Percentiles rank a stretch among this genome's conserved stretches.
Conservation (phyloP, 1,139 yeast species). For the Saccharomyces hybrid region DNA sequence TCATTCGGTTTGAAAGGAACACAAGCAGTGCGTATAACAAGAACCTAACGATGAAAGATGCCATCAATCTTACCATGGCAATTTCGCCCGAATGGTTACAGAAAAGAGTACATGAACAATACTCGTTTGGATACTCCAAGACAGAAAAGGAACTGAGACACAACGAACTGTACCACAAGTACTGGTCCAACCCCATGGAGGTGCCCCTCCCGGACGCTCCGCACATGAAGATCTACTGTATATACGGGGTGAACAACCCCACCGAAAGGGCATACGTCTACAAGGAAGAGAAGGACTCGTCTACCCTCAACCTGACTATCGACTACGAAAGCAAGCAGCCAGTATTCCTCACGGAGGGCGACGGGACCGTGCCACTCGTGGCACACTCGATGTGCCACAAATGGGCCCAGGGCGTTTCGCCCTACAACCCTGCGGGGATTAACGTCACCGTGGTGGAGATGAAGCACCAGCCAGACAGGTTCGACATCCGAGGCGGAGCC, state of each 20-base stretch:
- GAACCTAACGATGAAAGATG: slow-evolving; percentile 58
- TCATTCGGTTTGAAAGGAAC: slow-evolving; percentile 53
- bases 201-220: slow-evolving; percentile 91
- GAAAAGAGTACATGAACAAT: slow-evolving; percentile 55
- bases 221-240: slow-evolving; percentile 76
- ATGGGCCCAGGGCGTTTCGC: slow-evolving; percentile 66
- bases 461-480: slow-evolving; percentile 85
- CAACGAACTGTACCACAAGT: slow-evolving; percentile 62
- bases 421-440: slow-evolving; percentile 74
- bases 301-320: slow-evolving; percentile 56
- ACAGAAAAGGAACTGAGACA: slow-evolving; percentile 47
- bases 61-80: slow-evolving; percentile 57
- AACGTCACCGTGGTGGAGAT: slow-evolving; percentile 79
- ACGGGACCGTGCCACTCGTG: slow-evolving; percentile 83
- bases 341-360: slow-evolving; percentile 84
- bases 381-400: slow-evolving; percentile 78
- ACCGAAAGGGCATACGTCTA: slow-evolving; percentile 90
- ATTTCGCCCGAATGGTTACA: slow-evolving; percentile 72
- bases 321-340: slow-evolving; percentile 49
- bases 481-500: slow-evolving; percentile 94
- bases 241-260: slow-evolving; percentile 93
- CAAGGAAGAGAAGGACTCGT: slow-evolving; percentile 50
- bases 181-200: slow-evolving; percentile 92
- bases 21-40: slow-evolving; percentile 35
- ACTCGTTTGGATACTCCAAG: slow-evolving; percentile 70